A percentile compares a stretch with the other conserved stretches of the same genome.
Evolutionary conservation across 2,329 filamentous ascomycete genomes (phyloP).

Genomic region (Colletotrichum shisoi): DNA sequence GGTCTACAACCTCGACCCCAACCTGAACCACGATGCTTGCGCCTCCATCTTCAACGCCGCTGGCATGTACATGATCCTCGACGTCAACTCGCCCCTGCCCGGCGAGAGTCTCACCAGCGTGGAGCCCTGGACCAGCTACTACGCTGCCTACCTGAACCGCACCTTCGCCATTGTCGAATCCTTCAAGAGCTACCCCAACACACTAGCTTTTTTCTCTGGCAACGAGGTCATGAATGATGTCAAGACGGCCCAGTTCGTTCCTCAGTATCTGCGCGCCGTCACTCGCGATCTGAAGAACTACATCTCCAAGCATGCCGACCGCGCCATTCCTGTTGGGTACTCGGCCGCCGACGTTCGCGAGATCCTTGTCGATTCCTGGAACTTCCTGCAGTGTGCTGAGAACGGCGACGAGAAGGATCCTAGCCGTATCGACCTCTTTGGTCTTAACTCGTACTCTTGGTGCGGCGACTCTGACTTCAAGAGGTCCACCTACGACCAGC

Average conservation of each 20-base stretch:
- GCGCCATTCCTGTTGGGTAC: slow-evolving; percentile 78
- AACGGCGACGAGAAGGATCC: slow-evolving; percentile 63
- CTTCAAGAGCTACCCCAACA: slow-evolving; percentile 72
- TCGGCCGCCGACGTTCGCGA: slow-evolving; percentile 80
- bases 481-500: slow-evolving; percentile 67
- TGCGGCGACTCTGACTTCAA: slow-evolving; percentile 71
- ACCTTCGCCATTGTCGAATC: slow-evolving; percentile 73
- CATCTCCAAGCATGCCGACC: slow-evolving; percentile 73
- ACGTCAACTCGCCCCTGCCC: slow-evolving; percentile 70
- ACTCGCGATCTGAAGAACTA: slow-evolving; percentile 84
- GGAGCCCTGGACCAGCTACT: slow-evolving; percentile 68
- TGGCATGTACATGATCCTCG: slow-evolving; percentile 73
- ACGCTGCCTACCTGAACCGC: slow-evolving; percentile 67
- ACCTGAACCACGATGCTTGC: slow-evolving; percentile 72
- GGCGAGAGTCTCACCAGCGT: slow-evolving; percentile 65
- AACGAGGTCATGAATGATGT: slow-evolving; percentile 80
- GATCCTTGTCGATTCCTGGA: slow-evolving; percentile 76
- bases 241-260: slow-evolving; percentile 65
- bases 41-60: slow-evolving; percentile 73
- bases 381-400: slow-evolving; percentile 75
- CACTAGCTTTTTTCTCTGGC: slow-evolving; percentile 76
- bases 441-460: slow-evolving; percentile 77
- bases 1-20: slow-evolving; percentile 72
- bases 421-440: slow-evolving; percentile 77
- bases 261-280: slow-evolving; percentile 77